These are phyloP conservation scores for Luvunga scandens DNA, from an alignment of 345 rosid species.

Conservation along the genomic window DNA sequence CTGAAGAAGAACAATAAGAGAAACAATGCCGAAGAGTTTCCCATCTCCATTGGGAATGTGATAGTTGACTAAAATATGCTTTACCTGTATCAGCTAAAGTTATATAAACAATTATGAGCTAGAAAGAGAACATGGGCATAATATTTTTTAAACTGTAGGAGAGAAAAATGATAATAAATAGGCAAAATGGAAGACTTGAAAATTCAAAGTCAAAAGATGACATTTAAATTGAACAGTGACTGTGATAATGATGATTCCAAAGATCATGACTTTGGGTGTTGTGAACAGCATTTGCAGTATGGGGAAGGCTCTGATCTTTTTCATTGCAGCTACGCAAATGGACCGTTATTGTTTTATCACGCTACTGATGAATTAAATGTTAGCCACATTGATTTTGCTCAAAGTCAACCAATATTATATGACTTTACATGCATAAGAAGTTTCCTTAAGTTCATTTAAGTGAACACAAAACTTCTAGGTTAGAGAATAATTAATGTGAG, in stretches of 20 bases:
- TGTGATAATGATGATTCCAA: not conserved
- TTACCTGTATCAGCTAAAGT: not conserved
- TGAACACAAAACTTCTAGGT: not conserved
- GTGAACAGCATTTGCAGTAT: not conserved
- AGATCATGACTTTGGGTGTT: not conserved
- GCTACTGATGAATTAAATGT: not conserved
- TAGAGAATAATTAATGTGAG: not conserved
- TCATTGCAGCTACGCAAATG: not conserved
- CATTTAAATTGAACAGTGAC: not conserved
- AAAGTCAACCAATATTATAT: not conserved
- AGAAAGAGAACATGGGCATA: not conserved
- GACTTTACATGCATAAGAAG: not conserved
- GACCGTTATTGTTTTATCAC: not conserved
- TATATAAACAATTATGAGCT: not conserved
- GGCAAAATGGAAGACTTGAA: not conserved
- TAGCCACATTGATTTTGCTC: not conserved
- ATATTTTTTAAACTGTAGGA: not conserved
- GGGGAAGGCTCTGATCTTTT: not conserved
- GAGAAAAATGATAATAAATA: not conserved
- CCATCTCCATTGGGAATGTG: not conserved
- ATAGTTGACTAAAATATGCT: not conserved
- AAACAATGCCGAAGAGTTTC: not conserved
- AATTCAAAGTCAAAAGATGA: not conserved
- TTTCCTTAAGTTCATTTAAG: not conserved
- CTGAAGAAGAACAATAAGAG: conserved; percentile 1